Conservation (phyloP, 345 rosid genomes). For the Aethionema arabicum region DNA sequence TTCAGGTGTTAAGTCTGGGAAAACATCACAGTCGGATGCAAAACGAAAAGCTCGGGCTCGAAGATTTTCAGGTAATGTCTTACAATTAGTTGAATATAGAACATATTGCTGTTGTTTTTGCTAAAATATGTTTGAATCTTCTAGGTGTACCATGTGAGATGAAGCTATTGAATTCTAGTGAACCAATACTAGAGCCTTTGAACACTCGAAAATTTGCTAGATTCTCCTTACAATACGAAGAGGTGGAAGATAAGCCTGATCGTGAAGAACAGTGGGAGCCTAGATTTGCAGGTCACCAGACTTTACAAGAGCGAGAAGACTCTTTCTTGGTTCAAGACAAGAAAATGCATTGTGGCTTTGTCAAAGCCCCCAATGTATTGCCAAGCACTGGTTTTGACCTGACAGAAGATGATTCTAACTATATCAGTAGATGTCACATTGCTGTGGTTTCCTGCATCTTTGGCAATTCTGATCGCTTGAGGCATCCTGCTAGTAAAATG, state of each 20-base stretch:
- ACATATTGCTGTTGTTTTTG: background rate
- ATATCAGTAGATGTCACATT: slow-evolving; percentile 88
- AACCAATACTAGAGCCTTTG: slow-evolving; percentile 82
- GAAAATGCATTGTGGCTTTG: slow-evolving; percentile 87
- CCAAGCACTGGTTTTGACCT: slow-evolving; percentile 93
- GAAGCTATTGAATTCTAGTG: slow-evolving; percentile 75
- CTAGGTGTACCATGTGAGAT: slow-evolving; percentile 71
- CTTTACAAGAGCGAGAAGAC: slow-evolving; percentile 64
- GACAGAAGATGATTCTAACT: slow-evolving; percentile 83
- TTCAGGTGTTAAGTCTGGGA: slow-evolving; percentile 44
- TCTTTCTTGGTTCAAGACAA: slow-evolving; percentile 77
- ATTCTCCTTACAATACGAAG: slow-evolving; percentile 71
- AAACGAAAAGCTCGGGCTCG: slow-evolving; percentile 62
- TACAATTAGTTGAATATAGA: slow-evolving; percentile 8
- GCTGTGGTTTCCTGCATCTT: slow-evolving; percentile 93
- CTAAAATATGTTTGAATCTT: slow-evolving; percentile 7
- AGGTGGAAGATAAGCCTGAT: slow-evolving; percentile 63
- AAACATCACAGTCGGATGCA: slow-evolving; percentile 44
- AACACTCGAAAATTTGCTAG: slow-evolving; percentile 83
- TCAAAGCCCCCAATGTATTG: slow-evolving; percentile 72
- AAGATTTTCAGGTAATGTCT: slow-evolving; percentile 51
- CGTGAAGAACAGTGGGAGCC: slow-evolving; percentile 68
- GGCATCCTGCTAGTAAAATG: slow-evolving; percentile 74
- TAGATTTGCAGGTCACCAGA: slow-evolving; percentile 93
- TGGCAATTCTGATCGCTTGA: slow-evolving; percentile 95